These are phyloP conservation scores for Aspergillus tanneri DNA, from an alignment of 2,329 filamentous ascomycete genomes.

Conservation along the genomic window DNA sequence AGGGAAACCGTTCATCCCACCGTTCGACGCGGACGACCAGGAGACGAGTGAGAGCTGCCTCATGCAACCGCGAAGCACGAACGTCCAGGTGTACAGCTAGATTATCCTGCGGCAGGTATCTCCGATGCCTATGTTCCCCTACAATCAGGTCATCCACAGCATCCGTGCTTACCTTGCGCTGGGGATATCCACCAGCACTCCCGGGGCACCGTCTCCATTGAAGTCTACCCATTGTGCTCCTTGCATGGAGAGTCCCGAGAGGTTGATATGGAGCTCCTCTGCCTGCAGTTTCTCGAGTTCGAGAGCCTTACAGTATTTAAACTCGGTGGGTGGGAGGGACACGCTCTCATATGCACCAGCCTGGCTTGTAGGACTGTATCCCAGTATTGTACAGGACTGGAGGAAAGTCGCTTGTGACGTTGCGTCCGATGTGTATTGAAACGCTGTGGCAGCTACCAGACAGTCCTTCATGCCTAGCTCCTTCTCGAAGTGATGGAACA, in stretches of 20 bases:
- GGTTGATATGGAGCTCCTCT: too few relatives aligned
- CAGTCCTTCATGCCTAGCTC: neutral
- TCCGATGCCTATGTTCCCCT: neutral
- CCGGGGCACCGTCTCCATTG: too few relatives aligned
- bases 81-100: neutral
- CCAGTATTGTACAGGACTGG: neutral
- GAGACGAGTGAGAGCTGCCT: neutral
- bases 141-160: constrained; percentile 2
- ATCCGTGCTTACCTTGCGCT: neutral
- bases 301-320: neutral
- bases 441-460: neutral
- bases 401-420: neutral
- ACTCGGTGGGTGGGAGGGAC: neutral
- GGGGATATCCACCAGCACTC: too few relatives aligned
- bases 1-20: neutral
- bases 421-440: neutral
- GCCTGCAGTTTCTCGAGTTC: too few relatives aligned
- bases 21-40: constrained; percentile 1
- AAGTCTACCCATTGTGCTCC: too few relatives aligned
- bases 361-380: neutral
- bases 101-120: neutral
- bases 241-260: too few relatives aligned
- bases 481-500: neutral
- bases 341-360: neutral
- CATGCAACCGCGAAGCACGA: neutral